These are phyloP conservation scores for Chimonanthus salicifolius DNA, from an alignment of 164 flowering plant species.

Conservation along the genomic window DNA sequence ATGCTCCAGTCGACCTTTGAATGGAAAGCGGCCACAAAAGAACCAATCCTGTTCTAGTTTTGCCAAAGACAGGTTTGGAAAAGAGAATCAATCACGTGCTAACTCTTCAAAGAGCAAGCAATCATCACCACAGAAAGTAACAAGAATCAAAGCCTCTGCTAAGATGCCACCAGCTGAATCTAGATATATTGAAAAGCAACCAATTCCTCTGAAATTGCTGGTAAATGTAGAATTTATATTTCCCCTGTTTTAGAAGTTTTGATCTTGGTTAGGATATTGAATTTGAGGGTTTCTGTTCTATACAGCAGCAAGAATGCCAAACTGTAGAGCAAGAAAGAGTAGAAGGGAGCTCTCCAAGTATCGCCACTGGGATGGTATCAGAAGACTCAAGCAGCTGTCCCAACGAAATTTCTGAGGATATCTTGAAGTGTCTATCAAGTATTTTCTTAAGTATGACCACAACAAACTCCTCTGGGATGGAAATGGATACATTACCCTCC, in stretches of 20 bases:
- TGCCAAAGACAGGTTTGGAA: constrained; percentile 41
- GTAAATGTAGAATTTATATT: background rate
- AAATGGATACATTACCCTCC: constrained; percentile 26
- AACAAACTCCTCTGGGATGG: constrained; percentile 17
- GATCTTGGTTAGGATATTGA: constrained; percentile 9
- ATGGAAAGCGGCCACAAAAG: constrained; percentile 11
- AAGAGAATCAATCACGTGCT: constrained; percentile 39
- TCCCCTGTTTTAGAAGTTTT: background rate
- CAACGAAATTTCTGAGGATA: constrained; percentile 53
- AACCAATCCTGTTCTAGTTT: constrained; percentile 9
- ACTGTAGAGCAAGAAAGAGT: constrained; percentile 28
- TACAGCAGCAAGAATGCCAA: constrained; percentile 36
- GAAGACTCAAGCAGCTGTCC: constrained; percentile 35
- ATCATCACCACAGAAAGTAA: constrained; percentile 16
- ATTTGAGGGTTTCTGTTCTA: no score
- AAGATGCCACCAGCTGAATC: constrained; percentile 28
- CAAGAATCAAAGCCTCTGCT: constrained; percentile 24
- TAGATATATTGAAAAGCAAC: constrained; percentile 29
- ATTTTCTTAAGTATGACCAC: constrained; percentile 62
- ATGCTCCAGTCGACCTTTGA: constrained; percentile 5
- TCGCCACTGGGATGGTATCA: constrained; percentile 17
- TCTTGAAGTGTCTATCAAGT: constrained; percentile 52
- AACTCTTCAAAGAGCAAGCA: constrained; percentile 27
- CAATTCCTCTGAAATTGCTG: constrained; percentile 36
- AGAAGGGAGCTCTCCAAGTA: constrained; percentile 20